Base-by-base conservation (phyloP, 2,329 filamentous ascomycete genomes). In the Dothideomycetidae sp. region DNA sequence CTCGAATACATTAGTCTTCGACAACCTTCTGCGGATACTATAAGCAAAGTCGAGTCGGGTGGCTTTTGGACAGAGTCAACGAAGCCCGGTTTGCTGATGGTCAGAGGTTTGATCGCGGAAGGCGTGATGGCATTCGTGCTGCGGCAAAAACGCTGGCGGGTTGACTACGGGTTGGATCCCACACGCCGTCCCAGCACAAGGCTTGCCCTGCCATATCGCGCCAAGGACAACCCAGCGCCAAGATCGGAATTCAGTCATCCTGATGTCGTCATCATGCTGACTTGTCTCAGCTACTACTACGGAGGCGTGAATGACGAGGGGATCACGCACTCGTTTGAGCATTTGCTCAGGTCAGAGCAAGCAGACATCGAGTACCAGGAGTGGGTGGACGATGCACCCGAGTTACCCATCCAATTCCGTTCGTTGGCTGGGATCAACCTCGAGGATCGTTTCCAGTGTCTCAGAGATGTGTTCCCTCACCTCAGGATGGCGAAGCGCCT, bases 191-290 rank as follows among this genome's bases (percentile, higher is more conserved):
- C 73, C 0, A 67, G 7, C 7, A 26, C n/a, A 26, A 26, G 21
- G 21, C 21, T 80, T 4, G 76, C 78, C 0, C 78, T 83, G 0
- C 78, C 78, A 0, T 83, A 68, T 33, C 62, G 70, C 7, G 73
- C 74, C 0, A 81, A 82, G 39, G 78, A 76, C 2, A 60, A 66
- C 0, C 77, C 78, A 0, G 68, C 67, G 0, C 66, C 71, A 0
- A 64, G 71, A 5, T 70, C 75, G 0, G 78, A 83, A 46, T 83
- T 70, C 49, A 72, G 74, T 0, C 77, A 84, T 44, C 75, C 76
- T 0, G 70, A 83, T 45, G 73, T 79, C 0, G 64, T 71, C 0
- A 75, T 83, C 2, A 21, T 75, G 0, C 58, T 83, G 2, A 83
- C 78, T 0, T 75, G 70, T 10, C 55, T 84, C 0, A 65, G 69